Evolutionary conservation across 805 yeast species (phyloP).

Genomic region (Spathaspora arborariae): DNA sequence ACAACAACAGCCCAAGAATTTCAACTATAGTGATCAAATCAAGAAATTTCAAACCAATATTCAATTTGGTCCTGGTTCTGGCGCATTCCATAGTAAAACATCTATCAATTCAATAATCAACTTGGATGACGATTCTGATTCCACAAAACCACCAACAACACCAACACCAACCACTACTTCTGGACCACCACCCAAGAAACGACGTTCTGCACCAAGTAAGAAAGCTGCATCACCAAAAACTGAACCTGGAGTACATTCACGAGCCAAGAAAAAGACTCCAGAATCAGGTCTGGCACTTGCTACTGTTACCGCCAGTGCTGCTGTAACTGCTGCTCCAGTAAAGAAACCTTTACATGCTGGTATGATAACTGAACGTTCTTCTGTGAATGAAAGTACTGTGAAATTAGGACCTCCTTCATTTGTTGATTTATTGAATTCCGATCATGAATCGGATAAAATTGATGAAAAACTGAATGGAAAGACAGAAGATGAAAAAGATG

Average conservation of each 20-base stretch:
- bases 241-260: not conserved
- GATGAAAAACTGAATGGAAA: constrained; percentile 5
- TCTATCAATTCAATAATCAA: constrained; percentile 40
- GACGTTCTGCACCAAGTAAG: constrained; percentile 13
- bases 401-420: constrained; percentile 21
- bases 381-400: constrained; percentile 9
- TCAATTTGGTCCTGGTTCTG: constrained; percentile 12
- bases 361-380: constrained; percentile 16
- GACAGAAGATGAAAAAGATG: constrained; percentile 6
- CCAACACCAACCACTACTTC: constrained; percentile 10
- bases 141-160: constrained; percentile 3
- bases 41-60: constrained; percentile 30
- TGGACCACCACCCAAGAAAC: constrained; percentile 9
- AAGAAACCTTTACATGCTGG: constrained; percentile 12
- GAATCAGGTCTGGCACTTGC: constrained; percentile 2
- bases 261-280: constrained; percentile 1
- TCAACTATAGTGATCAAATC: constrained; percentile 20
- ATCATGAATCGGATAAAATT: constrained; percentile 9
- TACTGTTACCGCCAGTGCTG: constrained; percentile 8
- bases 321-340: not conserved
- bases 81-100: constrained; percentile 22
- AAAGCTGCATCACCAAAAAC: constrained; percentile 15
- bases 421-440: constrained; percentile 14
- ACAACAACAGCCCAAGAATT: not conserved
- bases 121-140: constrained; percentile 26